Evolutionary conservation across 345 rosid species (phyloP).

Genomic region (Eucalyptus globulus): DNA sequence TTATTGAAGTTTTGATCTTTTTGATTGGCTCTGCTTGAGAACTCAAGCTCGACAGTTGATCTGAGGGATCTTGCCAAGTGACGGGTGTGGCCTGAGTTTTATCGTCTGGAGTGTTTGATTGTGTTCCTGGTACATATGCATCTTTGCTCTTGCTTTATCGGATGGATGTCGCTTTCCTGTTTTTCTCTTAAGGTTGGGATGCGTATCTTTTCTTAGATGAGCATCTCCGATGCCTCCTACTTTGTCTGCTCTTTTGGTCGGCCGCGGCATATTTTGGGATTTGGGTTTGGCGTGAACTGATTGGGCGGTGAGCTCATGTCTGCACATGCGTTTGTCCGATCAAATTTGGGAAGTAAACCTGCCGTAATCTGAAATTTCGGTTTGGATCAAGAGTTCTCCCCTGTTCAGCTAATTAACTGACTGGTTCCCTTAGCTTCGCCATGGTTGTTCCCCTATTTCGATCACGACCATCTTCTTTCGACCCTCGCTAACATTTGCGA

Average conservation of each 20-base stretch:
- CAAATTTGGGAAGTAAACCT: not conserved
- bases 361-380: not conserved
- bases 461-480: not conserved
- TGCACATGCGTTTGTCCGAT: not conserved
- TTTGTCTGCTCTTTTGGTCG: not conserved
- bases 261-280: not conserved
- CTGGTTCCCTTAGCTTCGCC: not conserved
- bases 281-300: not conserved
- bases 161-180: not conserved
- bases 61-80: not conserved
- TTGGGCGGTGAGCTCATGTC: not conserved
- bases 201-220: not conserved
- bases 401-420: not conserved
- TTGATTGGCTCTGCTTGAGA: not conserved
- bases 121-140: not conserved
- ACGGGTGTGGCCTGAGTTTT: not conserved
- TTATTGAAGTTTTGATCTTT: not conserved
- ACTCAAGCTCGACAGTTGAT: not conserved
- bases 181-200: not conserved
- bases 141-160: not conserved
- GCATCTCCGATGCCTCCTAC: not conserved
- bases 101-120: not conserved
- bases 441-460: not conserved
- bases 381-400: not conserved
- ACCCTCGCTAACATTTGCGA: not conserved